phyloP scores from a whole-genome alignment of 306 rosid genomes.

The Myrica gale region DNA sequence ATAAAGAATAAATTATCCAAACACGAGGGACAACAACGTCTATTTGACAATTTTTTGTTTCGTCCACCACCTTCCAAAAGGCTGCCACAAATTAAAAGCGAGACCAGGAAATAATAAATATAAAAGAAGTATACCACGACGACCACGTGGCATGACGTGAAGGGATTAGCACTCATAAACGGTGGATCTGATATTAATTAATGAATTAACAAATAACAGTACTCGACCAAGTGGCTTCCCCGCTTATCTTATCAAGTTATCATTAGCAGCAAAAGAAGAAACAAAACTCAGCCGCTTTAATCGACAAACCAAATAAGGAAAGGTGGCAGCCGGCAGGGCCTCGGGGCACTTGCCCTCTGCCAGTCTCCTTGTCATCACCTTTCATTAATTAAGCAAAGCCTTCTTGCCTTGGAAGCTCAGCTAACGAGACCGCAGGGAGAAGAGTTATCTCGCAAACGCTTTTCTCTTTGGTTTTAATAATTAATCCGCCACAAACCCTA shows the following conservation, averaged over 20 bases:
- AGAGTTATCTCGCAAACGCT: background rate
- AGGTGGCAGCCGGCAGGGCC: conserved; percentile 19
- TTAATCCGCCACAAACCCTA: background rate
- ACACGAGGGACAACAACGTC: too few relatives aligned
- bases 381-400: conserved; percentile 30
- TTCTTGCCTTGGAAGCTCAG: conserved; percentile 56
- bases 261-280: conserved; percentile 21
- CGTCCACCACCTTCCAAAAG: conserved; percentile 24
- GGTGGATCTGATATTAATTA: conserved; percentile 5
- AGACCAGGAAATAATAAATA: background rate
- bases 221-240: background rate
- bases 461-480: background rate
- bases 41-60: too few relatives aligned
- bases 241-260: conserved; percentile 23
- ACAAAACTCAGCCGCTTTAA: conserved; percentile 41
- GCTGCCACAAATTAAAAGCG: conserved; percentile 13
- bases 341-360: background rate
- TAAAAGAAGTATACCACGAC: background rate
- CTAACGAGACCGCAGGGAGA: background rate
- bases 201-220: background rate
- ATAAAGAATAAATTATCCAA: too few relatives aligned
- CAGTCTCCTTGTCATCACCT: conserved; percentile 18
- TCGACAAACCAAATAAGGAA: conserved; percentile 48
- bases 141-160: background rate
- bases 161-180: background rate